Conservation (phyloP, 1,139 yeast species). For the Nakaseomyces kungkrabaensis region DNA sequence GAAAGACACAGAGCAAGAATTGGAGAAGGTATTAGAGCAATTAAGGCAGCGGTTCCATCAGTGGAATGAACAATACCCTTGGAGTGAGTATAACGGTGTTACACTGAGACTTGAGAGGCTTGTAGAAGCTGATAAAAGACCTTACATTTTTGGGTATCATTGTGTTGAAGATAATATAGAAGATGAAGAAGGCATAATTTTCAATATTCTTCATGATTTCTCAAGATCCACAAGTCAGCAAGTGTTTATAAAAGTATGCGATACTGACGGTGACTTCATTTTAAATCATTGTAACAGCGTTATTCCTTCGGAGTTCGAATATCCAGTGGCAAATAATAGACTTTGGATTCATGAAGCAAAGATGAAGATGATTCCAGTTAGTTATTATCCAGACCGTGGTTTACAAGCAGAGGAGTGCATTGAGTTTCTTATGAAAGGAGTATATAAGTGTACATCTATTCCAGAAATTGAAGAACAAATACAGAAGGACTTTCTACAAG, state of each 20-base stretch:
- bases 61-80: slow-evolving; percentile 37
- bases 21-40: slow-evolving; percentile 16
- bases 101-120: slow-evolving; percentile 6
- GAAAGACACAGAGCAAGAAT: slow-evolving; percentile 1
- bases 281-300: slow-evolving; percentile 40
- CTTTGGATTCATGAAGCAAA: slow-evolving; percentile 25
- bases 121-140: slow-evolving; percentile 3
- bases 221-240: slow-evolving; percentile 24
- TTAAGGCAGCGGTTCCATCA: slow-evolving; percentile 29
- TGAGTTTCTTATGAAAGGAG: slow-evolving; percentile 26
- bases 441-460: slow-evolving; percentile 26
- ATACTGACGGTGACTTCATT: slow-evolving; percentile 49
- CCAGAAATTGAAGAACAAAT: slow-evolving; percentile 15
- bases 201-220: slow-evolving; percentile 34
- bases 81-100: slow-evolving; percentile 30
- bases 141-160: slow-evolving; percentile 20
- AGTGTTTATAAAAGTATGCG: slow-evolving; percentile 40
- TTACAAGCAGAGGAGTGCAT: slow-evolving; percentile 31
- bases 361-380: slow-evolving; percentile 25
- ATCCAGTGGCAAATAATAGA: slow-evolving; percentile 25
- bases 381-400: slow-evolving; percentile 24
- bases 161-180: slow-evolving; percentile 23
- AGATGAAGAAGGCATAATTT: slow-evolving; percentile 26
- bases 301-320: slow-evolving; percentile 30
- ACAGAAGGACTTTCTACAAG: slow-evolving; percentile 5